These are phyloP conservation scores for Ustilago bromivora DNA, from an alignment of 1,284 basidiomycete genomes.

Conservation along the genomic window DNA sequence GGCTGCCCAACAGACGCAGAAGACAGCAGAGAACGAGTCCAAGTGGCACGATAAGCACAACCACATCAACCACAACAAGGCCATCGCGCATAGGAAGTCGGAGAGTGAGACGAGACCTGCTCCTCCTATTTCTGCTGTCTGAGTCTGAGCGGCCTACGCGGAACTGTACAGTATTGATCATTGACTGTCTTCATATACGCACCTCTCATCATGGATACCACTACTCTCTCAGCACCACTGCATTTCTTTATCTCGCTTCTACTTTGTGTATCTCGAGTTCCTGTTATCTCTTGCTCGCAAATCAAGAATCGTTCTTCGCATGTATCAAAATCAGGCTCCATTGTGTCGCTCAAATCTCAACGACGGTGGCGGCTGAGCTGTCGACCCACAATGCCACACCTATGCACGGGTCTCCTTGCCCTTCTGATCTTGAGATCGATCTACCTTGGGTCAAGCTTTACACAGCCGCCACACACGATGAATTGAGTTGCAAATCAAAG, in stretches of 20 bases:
- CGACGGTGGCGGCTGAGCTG: neutral
- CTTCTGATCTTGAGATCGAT: too few relatives aligned
- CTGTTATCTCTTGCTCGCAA: neutral
- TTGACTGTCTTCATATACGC: neutral
- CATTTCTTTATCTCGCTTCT: neutral
- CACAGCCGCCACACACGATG: too few relatives aligned
- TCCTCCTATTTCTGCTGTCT: slow-evolving; percentile 12
- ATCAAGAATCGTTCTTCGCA: neutral
- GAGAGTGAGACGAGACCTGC: slow-evolving; percentile 3
- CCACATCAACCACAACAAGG: slow-evolving; percentile 25
- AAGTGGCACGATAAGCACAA: slow-evolving; percentile 35
- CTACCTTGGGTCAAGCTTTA: too few relatives aligned
- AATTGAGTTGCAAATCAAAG: too few relatives aligned
- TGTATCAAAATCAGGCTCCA: neutral
- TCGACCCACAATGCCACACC: neutral
- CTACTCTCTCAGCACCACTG: neutral
- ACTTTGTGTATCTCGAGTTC: neutral
- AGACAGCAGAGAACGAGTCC: slow-evolving; percentile 15
- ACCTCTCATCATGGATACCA: slow-evolving; percentile 4
- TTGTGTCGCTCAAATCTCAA: neutral
- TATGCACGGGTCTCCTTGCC: neutral
- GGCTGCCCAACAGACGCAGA: slow-evolving; percentile 15
- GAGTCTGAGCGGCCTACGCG: neutral
- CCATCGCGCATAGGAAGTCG: slow-evolving; percentile 10
- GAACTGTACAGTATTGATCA: neutral